These are phyloP conservation scores for Arabis alpina DNA, from an alignment of 345 rosid genomes.

Conservation along the genomic window DNA sequence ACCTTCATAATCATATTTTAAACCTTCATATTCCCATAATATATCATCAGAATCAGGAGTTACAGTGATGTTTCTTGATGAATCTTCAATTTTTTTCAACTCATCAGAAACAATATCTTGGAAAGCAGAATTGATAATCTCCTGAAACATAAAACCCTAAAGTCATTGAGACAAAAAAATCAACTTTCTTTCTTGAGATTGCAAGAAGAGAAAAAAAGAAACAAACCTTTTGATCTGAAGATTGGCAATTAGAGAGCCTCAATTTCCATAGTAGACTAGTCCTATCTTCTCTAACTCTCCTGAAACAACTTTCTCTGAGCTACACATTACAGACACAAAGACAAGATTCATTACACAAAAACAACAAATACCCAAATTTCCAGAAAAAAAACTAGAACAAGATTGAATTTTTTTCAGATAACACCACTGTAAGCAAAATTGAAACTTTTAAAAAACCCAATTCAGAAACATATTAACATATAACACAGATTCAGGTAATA, in stretches of 20 bases:
- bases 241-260: conserved; percentile 59
- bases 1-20: conserved; percentile 63
- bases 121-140: conserved; percentile 60
- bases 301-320: conserved; percentile 79
- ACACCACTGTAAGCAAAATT: conserved; percentile 1
- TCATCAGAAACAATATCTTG: conserved; percentile 76
- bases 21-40: conserved; percentile 88
- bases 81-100: conserved; percentile 57
- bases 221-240: conserved; percentile 57
- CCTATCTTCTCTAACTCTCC: conserved; percentile 78
- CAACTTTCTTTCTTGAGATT: background rate
- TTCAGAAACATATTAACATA: background rate
- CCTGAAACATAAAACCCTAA: conserved; percentile 50
- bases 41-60: conserved; percentile 48
- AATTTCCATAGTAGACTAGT: conserved; percentile 76
- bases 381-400: no score
- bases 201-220: background rate
- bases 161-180: conserved; percentile 16
- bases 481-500: background rate
- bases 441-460: background rate
- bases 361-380: no score
- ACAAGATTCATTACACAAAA: background rate
- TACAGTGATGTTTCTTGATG: conserved; percentile 40
- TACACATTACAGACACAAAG: conserved; percentile 28
- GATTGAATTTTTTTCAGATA: background rate